A percentile compares a stretch with the other conserved stretches of the same genome.
These are phyloP conservation scores for Colletotrichum coccodes DNA, from an alignment of 2,329 filamentous ascomycete species.

Conservation along the genomic window DNA sequence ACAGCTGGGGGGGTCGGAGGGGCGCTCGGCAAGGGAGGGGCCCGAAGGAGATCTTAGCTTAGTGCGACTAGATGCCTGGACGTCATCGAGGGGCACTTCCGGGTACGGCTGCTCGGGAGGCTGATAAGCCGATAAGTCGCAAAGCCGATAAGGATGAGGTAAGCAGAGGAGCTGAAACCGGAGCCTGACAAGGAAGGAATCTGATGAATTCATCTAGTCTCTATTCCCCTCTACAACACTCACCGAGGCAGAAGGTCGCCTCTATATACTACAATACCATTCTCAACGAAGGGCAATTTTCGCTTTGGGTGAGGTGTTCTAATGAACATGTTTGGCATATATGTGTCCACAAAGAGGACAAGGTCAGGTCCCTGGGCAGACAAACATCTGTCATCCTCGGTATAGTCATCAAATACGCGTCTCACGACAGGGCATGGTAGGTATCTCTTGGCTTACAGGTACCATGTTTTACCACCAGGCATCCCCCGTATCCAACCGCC, in stretches of 20 bases:
- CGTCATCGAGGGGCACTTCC: constrained; percentile 10
- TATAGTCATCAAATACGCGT: neutral
- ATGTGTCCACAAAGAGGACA: neutral
- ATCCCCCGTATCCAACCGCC: constrained; percentile 8
- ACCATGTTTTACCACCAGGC: constrained; percentile 21
- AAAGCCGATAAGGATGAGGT: constrained; percentile 8
- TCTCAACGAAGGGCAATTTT: no score
- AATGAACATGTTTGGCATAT: neutral
- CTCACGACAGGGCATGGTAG: neutral
- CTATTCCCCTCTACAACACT: neutral
- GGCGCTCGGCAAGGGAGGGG: constrained; percentile 2
- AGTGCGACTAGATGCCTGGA: neutral
- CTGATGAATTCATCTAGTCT: neutral
- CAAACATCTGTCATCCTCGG: neutral
- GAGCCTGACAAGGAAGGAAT: constrained; percentile 8
- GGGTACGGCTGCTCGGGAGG: neutral
- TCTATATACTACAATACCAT: neutral
- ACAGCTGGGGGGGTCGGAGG: constrained; percentile 9
- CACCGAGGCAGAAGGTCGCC: neutral
- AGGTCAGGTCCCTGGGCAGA: neutral
- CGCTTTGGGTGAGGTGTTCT: neutral
- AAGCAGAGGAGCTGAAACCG: constrained; percentile 29
- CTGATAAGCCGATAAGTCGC: neutral
- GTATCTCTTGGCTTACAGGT: neutral
- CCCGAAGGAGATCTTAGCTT: constrained; percentile 20